Conservation (phyloP, 2,329 filamentous ascomycete genomes). For the Alternaria hordeiaustralica region DNA sequence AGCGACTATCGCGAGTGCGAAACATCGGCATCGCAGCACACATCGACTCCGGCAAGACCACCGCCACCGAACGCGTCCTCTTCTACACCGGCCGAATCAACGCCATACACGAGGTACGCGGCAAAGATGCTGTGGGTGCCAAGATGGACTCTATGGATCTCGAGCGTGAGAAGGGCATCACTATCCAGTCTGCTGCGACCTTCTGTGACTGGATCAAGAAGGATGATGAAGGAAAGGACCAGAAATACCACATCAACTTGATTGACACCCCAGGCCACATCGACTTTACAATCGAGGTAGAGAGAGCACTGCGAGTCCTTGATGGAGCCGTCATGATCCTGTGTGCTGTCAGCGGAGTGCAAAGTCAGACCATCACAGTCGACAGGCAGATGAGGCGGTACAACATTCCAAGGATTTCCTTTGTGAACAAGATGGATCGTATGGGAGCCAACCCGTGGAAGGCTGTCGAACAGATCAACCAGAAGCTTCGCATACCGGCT, state of each 20-base stretch:
- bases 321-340: slow-evolving; percentile 99
- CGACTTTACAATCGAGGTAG: slow-evolving; percentile 98
- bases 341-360: slow-evolving; percentile 95
- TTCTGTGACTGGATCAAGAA: slow-evolving; percentile 97
- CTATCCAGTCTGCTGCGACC: slow-evolving; percentile 96
- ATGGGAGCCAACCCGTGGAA: slow-evolving; percentile 99
- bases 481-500: slow-evolving; percentile 90
- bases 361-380: slow-evolving; percentile 97
- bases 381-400: slow-evolving; percentile 99
- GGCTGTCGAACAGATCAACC: slow-evolving; percentile 95
- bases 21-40: slow-evolving; percentile 99
- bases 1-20: slow-evolving; percentile 79
- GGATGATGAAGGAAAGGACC: slow-evolving; percentile 72
- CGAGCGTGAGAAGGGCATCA: slow-evolving; percentile 97
- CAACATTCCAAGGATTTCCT: slow-evolving; percentile 92
- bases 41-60: slow-evolving; percentile 98
- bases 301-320: slow-evolving; percentile 90
- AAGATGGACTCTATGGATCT: slow-evolving; percentile 99
- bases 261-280: slow-evolving; percentile 99
- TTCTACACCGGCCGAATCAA: slow-evolving; percentile 99
- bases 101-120: slow-evolving; percentile 94
- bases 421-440: slow-evolving; percentile 99
- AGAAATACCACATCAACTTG: slow-evolving; percentile 96
- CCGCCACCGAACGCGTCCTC: slow-evolving; percentile 91
- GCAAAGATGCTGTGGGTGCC: slow-evolving; percentile 91